These are phyloP conservation scores for Cyclotella kingstonii DNA, from an alignment of 108 stramenopile species.

Conservation along the genomic window DNA sequence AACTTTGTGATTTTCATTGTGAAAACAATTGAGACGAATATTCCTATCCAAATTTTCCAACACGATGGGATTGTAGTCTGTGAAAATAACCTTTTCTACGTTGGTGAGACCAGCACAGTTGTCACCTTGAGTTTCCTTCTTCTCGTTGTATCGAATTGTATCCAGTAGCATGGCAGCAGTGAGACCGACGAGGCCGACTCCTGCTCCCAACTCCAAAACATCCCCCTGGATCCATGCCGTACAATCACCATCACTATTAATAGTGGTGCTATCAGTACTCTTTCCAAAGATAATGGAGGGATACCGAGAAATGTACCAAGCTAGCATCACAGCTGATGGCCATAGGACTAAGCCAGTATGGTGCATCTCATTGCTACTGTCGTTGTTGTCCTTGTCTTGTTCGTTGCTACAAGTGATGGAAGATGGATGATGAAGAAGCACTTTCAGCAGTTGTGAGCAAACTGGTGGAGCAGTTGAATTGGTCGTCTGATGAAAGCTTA, in stretches of 20 bases:
- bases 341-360: constrained; percentile 61
- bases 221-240: no score
- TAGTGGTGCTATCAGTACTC: no score
- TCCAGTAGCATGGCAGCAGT: constrained; percentile 47
- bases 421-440: no score
- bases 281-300: constrained; percentile 27
- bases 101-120: constrained; percentile 6
- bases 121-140: no score
- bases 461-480: no score
- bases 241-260: no score
- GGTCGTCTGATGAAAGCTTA: no score
- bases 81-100: constrained; percentile 45
- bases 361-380: constrained; percentile 10
- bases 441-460: no score
- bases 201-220: constrained; percentile 73
- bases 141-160: no score
- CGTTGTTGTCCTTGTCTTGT: constrained; percentile 9
- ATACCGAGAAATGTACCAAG: constrained; percentile 56
- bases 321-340: constrained; percentile 72
- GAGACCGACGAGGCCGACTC: constrained; percentile 70
- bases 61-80: constrained; percentile 70
- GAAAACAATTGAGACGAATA: constrained; percentile 56
- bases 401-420: constrained; percentile 18
- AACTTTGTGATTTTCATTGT: constrained; percentile 17
- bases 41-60: constrained; percentile 66